Base-by-base conservation (phyloP, 352 stramenopile genomes). In the Pythium volutum region DNA sequence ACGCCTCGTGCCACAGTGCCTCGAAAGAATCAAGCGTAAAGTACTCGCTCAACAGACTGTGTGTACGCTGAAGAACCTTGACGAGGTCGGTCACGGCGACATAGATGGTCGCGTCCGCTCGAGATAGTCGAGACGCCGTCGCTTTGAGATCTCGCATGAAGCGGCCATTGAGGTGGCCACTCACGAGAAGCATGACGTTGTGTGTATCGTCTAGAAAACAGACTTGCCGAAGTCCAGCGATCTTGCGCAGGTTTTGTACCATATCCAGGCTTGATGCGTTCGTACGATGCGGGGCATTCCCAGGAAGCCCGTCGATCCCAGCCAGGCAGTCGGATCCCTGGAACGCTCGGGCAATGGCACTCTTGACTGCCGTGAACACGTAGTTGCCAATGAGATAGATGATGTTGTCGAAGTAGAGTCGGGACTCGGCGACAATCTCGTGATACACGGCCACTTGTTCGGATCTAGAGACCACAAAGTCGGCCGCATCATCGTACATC, bases 401-500 rank as follows among this genome's bases (percentile, higher is more conserved):
- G 14, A 95, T 55, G 47, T 94, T 81, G 43, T 94, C 88, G 48
- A 95, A 88, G 48, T 80, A 87, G 29, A 96, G 57, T 49, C 77
- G 89, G 3, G 83, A 81, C 74, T 97, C 89, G 0, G 86, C 79
- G 59, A 93, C 70, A 8, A 87, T 76, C 69, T 97, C 89, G 49
- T 96, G 77, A 59, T 78, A 93, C 10, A 97, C 59, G 41, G 75
- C 81, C 41, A 88, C 77, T 52, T 82, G 74, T 48, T 77, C 76
- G n/a, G 89, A 57, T n/a, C 63, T 34, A 29, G 77, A 70, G 2
- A 96, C 54, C 2, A 80, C 75, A 18, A 46, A 62, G 31, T 75
- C 67, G 0, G 71, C 77, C 14, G 87, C 84, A 48, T 97, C 86
- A 49, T 96, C 95, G 70, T 97, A 97, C 20, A 88, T 59, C 39